Percentiles rank a stretch among this genome's conserved stretches.
Evolutionary conservation across 495 filamentous ascomycete species (phyloP).

Genomic region (Trichoderma reesei): DNA sequence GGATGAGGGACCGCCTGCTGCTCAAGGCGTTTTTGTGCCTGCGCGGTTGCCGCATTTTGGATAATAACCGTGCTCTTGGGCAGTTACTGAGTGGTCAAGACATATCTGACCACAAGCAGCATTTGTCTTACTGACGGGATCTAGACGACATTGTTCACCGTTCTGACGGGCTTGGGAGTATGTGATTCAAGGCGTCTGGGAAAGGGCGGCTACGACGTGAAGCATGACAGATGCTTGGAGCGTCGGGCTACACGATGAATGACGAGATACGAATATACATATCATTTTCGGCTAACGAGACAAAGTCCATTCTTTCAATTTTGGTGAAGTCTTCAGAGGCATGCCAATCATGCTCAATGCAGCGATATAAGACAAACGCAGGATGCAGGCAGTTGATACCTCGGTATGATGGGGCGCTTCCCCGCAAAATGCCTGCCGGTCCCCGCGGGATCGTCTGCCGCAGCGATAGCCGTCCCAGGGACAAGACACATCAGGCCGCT

Average conservation of each 20-base stretch:
- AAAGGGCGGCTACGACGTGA: neutral
- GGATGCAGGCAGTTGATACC: neutral
- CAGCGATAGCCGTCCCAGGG: neutral
- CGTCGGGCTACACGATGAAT: neutral
- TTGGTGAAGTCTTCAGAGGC: no score
- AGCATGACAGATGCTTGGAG: neutral
- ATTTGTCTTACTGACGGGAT: neutral
- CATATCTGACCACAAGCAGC: neutral
- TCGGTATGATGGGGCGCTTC: neutral
- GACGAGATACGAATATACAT: no score
- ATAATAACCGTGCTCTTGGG: neutral
- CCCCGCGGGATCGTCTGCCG: neutral
- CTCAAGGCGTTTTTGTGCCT: slow-evolving; percentile 20
- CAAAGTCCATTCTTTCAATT: no score
- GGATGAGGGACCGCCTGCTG: neutral
- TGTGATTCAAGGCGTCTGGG: neutral
- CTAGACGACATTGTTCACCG: neutral
- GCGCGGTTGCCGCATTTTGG: slow-evolving; percentile 26
- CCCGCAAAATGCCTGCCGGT: neutral
- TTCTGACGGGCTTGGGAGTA: no score
- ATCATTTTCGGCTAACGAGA: no score
- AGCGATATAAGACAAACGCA: neutral
- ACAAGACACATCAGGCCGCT: no score
- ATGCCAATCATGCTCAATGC: no score
- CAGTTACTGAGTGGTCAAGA: neutral